phyloP scores from a whole-genome alignment of 345 rosid genomes.

The Euclidium syriacum region DNA sequence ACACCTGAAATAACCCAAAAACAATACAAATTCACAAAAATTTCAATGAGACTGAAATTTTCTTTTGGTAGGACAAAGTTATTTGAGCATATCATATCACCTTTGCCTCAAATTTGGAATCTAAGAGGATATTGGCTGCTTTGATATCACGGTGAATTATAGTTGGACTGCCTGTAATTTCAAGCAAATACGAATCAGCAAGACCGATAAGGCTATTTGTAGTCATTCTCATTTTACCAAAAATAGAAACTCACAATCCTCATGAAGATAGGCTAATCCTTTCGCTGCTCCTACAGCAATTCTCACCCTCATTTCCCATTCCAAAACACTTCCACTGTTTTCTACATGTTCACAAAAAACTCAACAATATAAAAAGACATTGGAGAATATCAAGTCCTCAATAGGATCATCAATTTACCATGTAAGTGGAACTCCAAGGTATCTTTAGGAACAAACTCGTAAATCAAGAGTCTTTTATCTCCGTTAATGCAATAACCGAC shows the following conservation, averaged over 20 bases:
- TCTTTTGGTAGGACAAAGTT: no score
- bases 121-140: constrained; percentile 81
- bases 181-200: neutral
- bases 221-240: neutral
- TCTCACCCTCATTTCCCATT: constrained; percentile 65
- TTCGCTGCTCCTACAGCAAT: constrained; percentile 87
- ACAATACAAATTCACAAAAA: neutral
- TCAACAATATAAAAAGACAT: constrained; percentile 17
- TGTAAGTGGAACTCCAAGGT: constrained; percentile 69
- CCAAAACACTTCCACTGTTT: constrained; percentile 46
- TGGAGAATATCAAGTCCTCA: neutral
- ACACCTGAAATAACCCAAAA: constrained; percentile 48
- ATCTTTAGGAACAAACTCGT: constrained; percentile 68
- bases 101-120: constrained; percentile 72
- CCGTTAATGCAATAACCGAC: constrained; percentile 66
- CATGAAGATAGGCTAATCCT: constrained; percentile 92
- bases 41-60: no score
- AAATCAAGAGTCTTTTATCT: constrained; percentile 50
- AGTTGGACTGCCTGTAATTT: constrained; percentile 59
- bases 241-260: constrained; percentile 61
- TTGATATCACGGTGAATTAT: constrained; percentile 85
- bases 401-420: constrained; percentile 29
- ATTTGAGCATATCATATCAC: no score
- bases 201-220: neutral
- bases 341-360: constrained; percentile 32